Conservation (phyloP, 2,329 filamentous ascomycete genomes). For the Chaetothyriales sp. region DNA sequence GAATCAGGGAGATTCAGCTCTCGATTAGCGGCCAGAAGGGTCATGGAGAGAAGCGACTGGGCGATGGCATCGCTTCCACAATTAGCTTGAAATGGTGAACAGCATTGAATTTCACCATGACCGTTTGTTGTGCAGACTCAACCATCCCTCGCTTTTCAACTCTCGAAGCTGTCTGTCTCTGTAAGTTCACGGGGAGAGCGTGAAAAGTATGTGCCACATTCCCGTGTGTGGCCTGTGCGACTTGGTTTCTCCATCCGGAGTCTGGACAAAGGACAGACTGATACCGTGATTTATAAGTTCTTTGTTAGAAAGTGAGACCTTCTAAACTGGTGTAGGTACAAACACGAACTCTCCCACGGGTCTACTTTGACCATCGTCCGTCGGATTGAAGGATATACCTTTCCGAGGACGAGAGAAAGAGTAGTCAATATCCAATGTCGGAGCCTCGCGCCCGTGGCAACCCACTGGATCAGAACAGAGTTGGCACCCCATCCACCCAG, state of each 20-base stretch:
- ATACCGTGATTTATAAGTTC: not conserved
- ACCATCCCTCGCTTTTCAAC: not conserved
- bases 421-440: not conserved
- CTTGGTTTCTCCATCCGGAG: not conserved
- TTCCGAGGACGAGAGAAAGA: too few species aligned
- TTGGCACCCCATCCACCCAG: not conserved
- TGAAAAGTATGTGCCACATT: not conserved
- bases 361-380: too few species aligned
- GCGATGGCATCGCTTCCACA: conserved; percentile 10
- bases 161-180: too few species aligned
- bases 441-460: not conserved
- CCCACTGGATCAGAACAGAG: not conserved
- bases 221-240: not conserved
- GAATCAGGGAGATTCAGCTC: conserved; percentile 10
- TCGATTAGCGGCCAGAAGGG: conserved; percentile 6
- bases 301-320: not conserved
- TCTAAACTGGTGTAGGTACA: not conserved
- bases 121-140: too few species aligned
- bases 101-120: not conserved
- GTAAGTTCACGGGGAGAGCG: too few species aligned
- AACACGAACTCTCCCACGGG: not conserved
- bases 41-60: conserved; percentile 7
- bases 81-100: not conserved
- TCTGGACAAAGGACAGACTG: not conserved
- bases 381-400: too few species aligned